phyloP scores from a whole-genome alignment of 2,329 filamentous ascomycete species.

The Didymella glomerata region DNA sequence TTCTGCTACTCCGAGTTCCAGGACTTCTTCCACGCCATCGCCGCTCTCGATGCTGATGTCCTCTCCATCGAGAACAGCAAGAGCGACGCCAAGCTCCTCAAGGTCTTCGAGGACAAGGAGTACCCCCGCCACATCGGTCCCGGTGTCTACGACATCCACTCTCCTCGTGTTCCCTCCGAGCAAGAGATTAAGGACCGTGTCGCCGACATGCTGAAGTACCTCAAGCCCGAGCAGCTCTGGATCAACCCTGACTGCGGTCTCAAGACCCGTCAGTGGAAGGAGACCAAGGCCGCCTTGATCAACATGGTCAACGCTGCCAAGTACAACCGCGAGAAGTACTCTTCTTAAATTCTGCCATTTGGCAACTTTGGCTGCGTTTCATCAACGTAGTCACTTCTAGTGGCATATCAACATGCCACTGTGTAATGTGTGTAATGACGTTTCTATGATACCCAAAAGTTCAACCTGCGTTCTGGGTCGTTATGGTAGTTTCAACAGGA shows the following conservation, averaged over 20 bases:
- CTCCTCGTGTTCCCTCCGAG: conserved; percentile 93
- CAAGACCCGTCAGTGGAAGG: conserved; percentile 98
- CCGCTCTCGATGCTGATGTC: conserved; percentile 96
- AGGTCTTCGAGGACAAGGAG: conserved; percentile 96
- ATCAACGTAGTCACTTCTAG: conserved; percentile 44
- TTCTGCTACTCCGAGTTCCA: conserved; percentile 99
- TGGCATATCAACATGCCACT: conserved; percentile 52
- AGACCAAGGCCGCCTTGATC: conserved; percentile 94
- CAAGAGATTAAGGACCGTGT: conserved; percentile 98
- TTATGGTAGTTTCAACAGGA: conserved; percentile 38
- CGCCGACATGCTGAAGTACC: conserved; percentile 93
- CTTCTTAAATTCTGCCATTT: conserved; percentile 59
- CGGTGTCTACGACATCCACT: conserved; percentile 99
- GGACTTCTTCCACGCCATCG: conserved; percentile 99
- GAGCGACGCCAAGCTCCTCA: conserved; percentile 98
- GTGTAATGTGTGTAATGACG: conserved; percentile 52
- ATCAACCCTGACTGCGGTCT: conserved; percentile 99
- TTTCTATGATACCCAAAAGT: conserved; percentile 55
- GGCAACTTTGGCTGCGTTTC: conserved; percentile 40
- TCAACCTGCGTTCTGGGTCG: conserved; percentile 54
- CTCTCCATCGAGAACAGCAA: conserved; percentile 99
- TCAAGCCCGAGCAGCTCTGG: conserved; percentile 99
- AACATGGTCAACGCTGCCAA: conserved; percentile 99
- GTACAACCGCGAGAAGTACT: conserved; percentile 90
- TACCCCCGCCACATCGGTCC: conserved; percentile 99